Evolutionary conservation across 2,329 filamentous ascomycete genomes (phyloP), one percentile per base, ranked within the genome.

Genomic region (Clonostachys chloroleuca): DNA sequence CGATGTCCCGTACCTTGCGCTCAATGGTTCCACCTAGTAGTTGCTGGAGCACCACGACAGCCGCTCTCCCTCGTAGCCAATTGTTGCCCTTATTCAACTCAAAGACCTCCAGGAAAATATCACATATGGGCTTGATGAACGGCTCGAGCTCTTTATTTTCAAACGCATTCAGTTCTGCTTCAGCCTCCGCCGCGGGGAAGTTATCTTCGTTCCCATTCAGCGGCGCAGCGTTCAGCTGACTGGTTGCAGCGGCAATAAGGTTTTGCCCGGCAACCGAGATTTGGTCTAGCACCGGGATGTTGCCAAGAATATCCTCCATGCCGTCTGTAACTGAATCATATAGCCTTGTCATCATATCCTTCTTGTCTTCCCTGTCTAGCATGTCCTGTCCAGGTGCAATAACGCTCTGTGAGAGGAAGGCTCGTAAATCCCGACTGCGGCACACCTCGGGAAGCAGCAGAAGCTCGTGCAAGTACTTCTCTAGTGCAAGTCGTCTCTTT

Each of bases 311-410:
- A 57, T 99, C 94, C 62, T 99, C 94, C 86, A 99, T 95, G 34
- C 95, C 94, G 61, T 99, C 94, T 1, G 92, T 89, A 18, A 99
- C 92, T 1, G 92, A 97, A 63, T 95, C 95, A 69, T 97, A 99
- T 43, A 99, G 83, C 5, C 94, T 84, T 1, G 89, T 91, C 53
- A 99, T 94, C 64, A 99, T 92, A 62, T 97, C 89, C 62, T 80
- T 86, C 65, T 87, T 88, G 57, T 81, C 81, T 46, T 86, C 81
- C 7, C 73, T 75, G 45, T 78, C 77, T 43, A 81, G 66, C 24
- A 76, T 55, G 46, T 80, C 71, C 47, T 83, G 78, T 16, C 80
- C 78, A 46, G 80, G 79, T 5, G 83, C 80, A 40, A 90, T 84
- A 36, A 90, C 89, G 49, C 89, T 89, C 56, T 94, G 92, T 0